These are phyloP conservation scores for Colletotrichum cuscutae DNA, from an alignment of 2,329 filamentous ascomycete genomes.

Conservation along the genomic window DNA sequence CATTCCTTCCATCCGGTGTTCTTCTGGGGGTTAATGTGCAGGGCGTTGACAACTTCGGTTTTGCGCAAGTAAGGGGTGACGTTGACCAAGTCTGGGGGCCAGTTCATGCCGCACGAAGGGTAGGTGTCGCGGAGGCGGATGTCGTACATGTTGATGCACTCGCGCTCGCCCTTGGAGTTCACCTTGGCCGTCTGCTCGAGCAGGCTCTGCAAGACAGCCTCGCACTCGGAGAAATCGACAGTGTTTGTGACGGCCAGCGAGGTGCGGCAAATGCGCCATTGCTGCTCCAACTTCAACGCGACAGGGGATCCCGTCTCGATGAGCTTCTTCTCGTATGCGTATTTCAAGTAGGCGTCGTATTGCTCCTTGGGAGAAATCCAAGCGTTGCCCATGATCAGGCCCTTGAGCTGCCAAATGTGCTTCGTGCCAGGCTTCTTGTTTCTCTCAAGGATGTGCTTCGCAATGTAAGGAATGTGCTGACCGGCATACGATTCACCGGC, in stretches of 20 bases:
- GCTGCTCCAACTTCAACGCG: constrained; percentile 73
- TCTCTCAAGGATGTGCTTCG: constrained; percentile 87
- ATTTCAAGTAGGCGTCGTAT: constrained; percentile 87
- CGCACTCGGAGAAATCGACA: constrained; percentile 79
- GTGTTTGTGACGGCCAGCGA: constrained; percentile 61
- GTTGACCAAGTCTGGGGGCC: constrained; percentile 85
- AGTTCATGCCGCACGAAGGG: constrained; percentile 95
- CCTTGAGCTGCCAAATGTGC: constrained; percentile 79
- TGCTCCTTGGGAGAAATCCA: constrained; percentile 95
- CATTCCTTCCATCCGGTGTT: constrained; percentile 93
- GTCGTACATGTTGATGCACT: constrained; percentile 97
- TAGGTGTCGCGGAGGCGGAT: constrained; percentile 83
- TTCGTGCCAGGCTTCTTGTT: constrained; percentile 72
- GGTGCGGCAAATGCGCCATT: constrained; percentile 76
- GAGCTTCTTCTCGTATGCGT: constrained; percentile 80
- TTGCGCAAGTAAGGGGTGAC: constrained; percentile 88
- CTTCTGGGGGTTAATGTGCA: constrained; percentile 86
- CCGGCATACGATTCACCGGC: constrained; percentile 97
- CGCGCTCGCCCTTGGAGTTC: constrained; percentile 57
- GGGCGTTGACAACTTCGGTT: constrained; percentile 79
- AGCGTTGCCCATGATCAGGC: constrained; percentile 93
- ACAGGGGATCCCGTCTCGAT: constrained; percentile 73
- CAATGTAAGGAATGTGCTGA: constrained; percentile 97
- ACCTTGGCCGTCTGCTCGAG: constrained; percentile 71
- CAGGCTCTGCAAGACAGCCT: constrained; percentile 79